Percentiles rank a stretch among this genome's conserved stretches.
These are phyloP conservation scores for Candolleomyces eurysporus DNA, from an alignment of 768 basidiomycete genomes.

Conservation along the genomic window DNA sequence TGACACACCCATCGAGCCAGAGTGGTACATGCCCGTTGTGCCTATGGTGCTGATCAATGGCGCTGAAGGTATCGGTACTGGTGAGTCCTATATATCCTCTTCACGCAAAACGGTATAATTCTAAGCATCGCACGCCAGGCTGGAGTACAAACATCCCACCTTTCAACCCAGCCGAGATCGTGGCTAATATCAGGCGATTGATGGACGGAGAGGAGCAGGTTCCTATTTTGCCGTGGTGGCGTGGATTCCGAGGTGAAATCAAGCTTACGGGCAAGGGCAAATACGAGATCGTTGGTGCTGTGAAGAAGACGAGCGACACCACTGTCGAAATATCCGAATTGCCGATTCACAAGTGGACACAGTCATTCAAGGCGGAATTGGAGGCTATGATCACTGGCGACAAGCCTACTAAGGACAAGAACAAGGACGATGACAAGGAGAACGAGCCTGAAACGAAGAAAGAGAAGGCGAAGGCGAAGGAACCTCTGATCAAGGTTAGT, in stretches of 20 bases:
- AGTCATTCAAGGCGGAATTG: conserved; percentile 86
- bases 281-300: conserved; percentile 76
- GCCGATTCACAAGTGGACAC: conserved; percentile 95
- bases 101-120: not conserved
- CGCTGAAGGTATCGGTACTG: conserved; percentile 96
- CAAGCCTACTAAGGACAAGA: conserved; percentile 47
- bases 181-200: conserved; percentile 79
- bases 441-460: conserved; percentile 32
- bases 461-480: conserved; percentile 20
- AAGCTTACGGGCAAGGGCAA: conserved; percentile 80
- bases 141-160: conserved; percentile 94
- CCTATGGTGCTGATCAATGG: conserved; percentile 92
- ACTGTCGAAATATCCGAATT: conserved; percentile 94
- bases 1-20: conserved; percentile 83
- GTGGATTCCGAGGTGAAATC: conserved; percentile 89
- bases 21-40: conserved; percentile 88
- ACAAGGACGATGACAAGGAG: conserved; percentile 4
- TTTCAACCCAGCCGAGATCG: conserved; percentile 90
- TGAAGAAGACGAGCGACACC: conserved; percentile 76
- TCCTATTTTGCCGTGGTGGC: conserved; percentile 96
- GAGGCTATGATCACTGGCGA: conserved; percentile 78
- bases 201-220: conserved; percentile 84
- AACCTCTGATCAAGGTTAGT: conserved; percentile 71
- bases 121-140: conserved; percentile 43
- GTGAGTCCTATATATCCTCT: conserved; percentile 36